These are phyloP conservation scores for Fusarium staphyleae DNA, from an alignment of 2,329 filamentous ascomycete genomes.

Conservation along the genomic window DNA sequence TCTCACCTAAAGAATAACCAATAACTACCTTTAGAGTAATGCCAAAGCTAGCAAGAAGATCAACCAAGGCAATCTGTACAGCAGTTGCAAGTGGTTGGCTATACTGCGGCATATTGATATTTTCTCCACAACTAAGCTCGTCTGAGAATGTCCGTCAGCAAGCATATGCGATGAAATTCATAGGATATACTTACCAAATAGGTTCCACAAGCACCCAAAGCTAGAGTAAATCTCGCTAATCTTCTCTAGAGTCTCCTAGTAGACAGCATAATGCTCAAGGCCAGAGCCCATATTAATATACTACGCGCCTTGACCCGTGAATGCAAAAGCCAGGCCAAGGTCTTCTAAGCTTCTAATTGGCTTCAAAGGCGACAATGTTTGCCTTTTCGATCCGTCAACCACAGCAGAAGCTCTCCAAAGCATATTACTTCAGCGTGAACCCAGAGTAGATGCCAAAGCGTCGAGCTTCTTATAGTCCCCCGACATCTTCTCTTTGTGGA, in stretches of 20 bases:
- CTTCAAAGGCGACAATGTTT: background rate
- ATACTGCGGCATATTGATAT: slow-evolving; percentile 49
- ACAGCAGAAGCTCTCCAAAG: slow-evolving; percentile 12
- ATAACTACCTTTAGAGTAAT: slow-evolving; percentile 48
- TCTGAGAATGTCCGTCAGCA: too few species aligned
- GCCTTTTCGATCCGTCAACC: background rate
- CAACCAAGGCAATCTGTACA: slow-evolving; percentile 54
- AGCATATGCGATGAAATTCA: too few species aligned
- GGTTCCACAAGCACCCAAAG: background rate
- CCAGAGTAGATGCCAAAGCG: slow-evolving; percentile 43
- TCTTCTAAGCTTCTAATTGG: background rate
- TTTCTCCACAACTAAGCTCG: background rate
- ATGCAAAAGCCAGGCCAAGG: slow-evolving; percentile 33
- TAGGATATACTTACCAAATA: slow-evolving; percentile 3
- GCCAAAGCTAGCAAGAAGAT: slow-evolving; percentile 50
- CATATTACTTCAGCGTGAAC: slow-evolving; percentile 39
- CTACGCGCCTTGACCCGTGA: slow-evolving; percentile 48
- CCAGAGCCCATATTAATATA: slow-evolving; percentile 44
- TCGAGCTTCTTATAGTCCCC: background rate
- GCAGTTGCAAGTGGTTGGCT: slow-evolving; percentile 52
- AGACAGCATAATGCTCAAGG: slow-evolving; percentile 23
- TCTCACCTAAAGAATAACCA: slow-evolving; percentile 57
- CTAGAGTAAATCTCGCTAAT: slow-evolving; percentile 1
- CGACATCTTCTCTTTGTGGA: background rate
- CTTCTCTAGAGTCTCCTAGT: slow-evolving; percentile 8